Evolutionary conservation across 805 yeast genomes (phyloP), one percentile per base, ranked within the genome.

Genomic region (Ogataea henricii): DNA sequence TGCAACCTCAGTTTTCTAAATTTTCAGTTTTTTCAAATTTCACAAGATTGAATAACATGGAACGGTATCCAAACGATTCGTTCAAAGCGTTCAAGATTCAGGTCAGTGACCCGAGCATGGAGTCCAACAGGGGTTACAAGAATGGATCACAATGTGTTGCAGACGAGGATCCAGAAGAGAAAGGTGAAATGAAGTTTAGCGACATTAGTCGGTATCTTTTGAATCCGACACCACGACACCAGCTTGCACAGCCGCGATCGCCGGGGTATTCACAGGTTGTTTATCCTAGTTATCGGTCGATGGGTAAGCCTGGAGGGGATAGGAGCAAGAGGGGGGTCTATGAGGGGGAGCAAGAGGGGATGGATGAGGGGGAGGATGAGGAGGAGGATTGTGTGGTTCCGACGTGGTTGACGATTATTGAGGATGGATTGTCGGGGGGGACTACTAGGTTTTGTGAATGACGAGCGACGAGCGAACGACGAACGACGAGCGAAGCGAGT

Each of bases 61-160:
- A 47, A 32, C 23, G 14, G 8, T 25, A 33, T 17, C 45, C 36
- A 2, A 35, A 30, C 27, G 41, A 52, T 39, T 34, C 48, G 8
- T 52, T 53, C 42, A 51, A 52, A 30, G 55, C 58, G 2, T 60
- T 66, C 42, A 53, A 52, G 21, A 57, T 60, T n/a, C 66, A 63
- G 42, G 57, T 59, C 9, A 57, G 62, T 17, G 53, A 60, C 33
- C 59, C 63, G 1, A 20, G 51, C 2, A 32, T 62, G 38, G 34
- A 44, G 16, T 22, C 47, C 12, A 60, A 63, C 40, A 40, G 35
- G 1, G 46, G 54, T 22, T 62, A 52, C 48, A 46, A 47, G 33
- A 61, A 57, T 33, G 55, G 52, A 10, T 45, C 58, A n/a, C 46
- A 42, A 13, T 49, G 55, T 29, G 18, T 34, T 17, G 47, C 43